Base-by-base conservation (phyloP, 768 basidiomycete species). In the Boletus reticuloceps region DNA sequence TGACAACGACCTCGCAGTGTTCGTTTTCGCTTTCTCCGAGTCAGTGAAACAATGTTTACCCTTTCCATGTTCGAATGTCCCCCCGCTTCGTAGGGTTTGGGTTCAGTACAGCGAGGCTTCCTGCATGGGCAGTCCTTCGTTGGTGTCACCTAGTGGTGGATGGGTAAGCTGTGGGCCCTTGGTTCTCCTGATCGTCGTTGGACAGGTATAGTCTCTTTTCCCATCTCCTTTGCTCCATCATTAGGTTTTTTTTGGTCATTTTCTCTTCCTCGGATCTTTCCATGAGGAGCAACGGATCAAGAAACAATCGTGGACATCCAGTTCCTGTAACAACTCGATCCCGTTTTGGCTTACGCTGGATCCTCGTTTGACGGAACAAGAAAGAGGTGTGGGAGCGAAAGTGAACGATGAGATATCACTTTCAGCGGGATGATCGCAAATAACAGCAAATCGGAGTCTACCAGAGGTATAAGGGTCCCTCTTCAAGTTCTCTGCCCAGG, bases 381-480 rank as follows among this genome's bases (percentile, higher is more conserved):
- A 39, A 32, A 31, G 8, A 10, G 31, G 47, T 17, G 14, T n/a
- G 37, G 46, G 20, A 37, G 19, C 16, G 17, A 48, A 14, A 38
- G 14, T 6, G 2, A 19, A 31, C 16, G n/a, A 10, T 10, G 17
- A 16, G 20, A 25, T 29, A 38, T 29, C 43, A 12, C 22, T 2
- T 5, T 43, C 27, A 38, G 22, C n/a, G 37, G 29, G 37, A 48
- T 7, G 17, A 29, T 47, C 20, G 42, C 11, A 50, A 55, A 56
- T 34, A 49, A 27, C 25, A 36, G 47, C 47, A 53, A 59, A 59
- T 42, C 17, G n/a, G 47, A 9, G 45, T 19, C 29, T 47, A 9
- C 29, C 16, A 29, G 37, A 41, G 40, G 47, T 50, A 58, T 62
- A 58, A 54, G 58, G 31, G 2, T 16, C 34, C 29, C 8, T n/a